Conservation (phyloP, 495 filamentous ascomycete genomes). For the Podospora pseudopauciseta region DNA sequence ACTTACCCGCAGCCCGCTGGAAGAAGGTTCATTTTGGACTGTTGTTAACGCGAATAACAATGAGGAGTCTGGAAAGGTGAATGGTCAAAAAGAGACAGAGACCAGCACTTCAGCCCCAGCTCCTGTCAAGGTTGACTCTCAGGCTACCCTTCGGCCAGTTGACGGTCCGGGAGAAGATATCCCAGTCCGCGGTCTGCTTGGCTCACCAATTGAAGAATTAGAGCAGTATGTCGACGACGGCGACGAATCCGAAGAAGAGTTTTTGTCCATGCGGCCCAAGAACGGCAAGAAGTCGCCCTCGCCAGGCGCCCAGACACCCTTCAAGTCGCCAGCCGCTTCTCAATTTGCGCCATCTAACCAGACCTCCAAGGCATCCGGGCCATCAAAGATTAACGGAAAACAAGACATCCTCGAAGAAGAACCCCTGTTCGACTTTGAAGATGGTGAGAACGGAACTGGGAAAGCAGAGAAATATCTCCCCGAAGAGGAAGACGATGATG, state of each 20-base stretch:
- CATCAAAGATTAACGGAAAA: constrained; percentile 6
- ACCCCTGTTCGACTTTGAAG: constrained; percentile 30
- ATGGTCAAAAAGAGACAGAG: constrained; percentile 17
- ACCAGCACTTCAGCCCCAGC: background rate
- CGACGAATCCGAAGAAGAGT: constrained; percentile 31
- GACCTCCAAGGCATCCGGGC: background rate
- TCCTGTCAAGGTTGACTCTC: constrained; percentile 19
- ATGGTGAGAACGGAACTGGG: constrained; percentile 16
- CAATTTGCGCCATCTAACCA: constrained; percentile 2
- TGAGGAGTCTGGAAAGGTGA: constrained; percentile 29
- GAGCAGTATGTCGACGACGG: constrained; percentile 31
- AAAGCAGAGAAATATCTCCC: constrained; percentile 21
- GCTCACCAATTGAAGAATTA: constrained; percentile 22
- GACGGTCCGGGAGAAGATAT: background rate
- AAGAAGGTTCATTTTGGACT: constrained; percentile 43
- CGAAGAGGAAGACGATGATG: constrained; percentile 18
- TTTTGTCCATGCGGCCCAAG: constrained; percentile 32
- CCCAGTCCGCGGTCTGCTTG: constrained; percentile 6
- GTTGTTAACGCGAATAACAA: constrained; percentile 38
- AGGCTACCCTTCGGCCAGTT: constrained; percentile 19
- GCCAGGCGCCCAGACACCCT: constrained; percentile 13
- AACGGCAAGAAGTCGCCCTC: constrained; percentile 23
- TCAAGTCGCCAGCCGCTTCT: constrained; percentile 16
- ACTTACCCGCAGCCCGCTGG: constrained; percentile 41
- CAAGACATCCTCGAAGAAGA: constrained; percentile 15